These are phyloP conservation scores for Drechslerella coelobrocha DNA, from an alignment of 2,329 filamentous ascomycete species.

Conservation along the genomic window DNA sequence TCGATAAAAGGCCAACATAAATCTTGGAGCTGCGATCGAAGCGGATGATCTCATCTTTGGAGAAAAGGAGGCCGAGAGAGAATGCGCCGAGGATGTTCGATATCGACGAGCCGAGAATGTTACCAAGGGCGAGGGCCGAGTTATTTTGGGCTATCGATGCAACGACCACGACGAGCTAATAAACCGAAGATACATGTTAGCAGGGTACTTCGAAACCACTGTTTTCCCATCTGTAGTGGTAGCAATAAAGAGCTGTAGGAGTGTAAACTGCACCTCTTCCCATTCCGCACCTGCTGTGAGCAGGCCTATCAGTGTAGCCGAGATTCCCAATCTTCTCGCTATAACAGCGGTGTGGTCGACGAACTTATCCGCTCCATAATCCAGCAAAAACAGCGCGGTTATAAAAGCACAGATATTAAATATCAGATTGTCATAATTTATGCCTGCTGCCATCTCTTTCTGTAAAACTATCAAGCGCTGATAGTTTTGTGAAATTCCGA, in stretches of 20 bases:
- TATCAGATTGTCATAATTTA: conserved; percentile 57
- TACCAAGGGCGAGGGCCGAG: conserved; percentile 64
- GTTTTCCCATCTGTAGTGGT: not conserved
- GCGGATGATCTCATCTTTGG: conserved; percentile 54
- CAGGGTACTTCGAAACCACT: not conserved
- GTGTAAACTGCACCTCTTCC: conserved; percentile 61
- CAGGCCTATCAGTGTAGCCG: conserved; percentile 62
- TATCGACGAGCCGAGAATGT: conserved; percentile 64
- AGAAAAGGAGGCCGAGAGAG: conserved; percentile 63
- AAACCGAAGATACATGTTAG: conserved; percentile 1
- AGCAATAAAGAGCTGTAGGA: not conserved
- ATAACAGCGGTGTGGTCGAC: conserved; percentile 63
- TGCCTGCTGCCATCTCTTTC: conserved; percentile 57
- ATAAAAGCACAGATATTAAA: conserved; percentile 61
- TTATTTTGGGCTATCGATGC: conserved; percentile 61
- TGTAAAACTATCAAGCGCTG: not conserved
- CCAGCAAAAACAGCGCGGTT: conserved; percentile 62
- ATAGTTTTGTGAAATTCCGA: not conserved
- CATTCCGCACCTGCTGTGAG: conserved; percentile 65
- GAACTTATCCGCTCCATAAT: conserved; percentile 64
- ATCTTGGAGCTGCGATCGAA: conserved; percentile 64
- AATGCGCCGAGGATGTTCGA: conserved; percentile 67
- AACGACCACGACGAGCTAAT: conserved; percentile 62
- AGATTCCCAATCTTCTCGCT: conserved; percentile 60
- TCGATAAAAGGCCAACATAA: conserved; percentile 61